Evolutionary conservation across 2,329 filamentous ascomycete species (phyloP).

Genomic region (Alternaria rosae): DNA sequence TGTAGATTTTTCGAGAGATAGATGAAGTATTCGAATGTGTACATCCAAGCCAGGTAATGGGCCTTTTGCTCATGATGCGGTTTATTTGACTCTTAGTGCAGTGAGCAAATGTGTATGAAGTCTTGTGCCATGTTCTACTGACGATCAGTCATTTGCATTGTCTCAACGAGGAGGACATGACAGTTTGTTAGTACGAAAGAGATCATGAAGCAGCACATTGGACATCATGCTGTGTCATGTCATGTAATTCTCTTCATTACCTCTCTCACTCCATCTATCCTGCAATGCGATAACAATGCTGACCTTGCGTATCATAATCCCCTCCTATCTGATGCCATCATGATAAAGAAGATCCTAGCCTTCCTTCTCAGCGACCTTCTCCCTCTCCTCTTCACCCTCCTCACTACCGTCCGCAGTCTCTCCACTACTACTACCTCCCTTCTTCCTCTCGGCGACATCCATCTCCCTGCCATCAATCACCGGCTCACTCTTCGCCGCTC

Average conservation of each 20-base stretch:
- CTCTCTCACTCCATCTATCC: neutral
- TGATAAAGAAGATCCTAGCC: slow-evolving; percentile 12
- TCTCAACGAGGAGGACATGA: neutral
- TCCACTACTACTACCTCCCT: slow-evolving; percentile 1
- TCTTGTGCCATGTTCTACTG: neutral
- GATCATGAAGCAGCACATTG: neutral
- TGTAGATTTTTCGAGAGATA: neutral
- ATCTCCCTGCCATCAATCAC: slow-evolving; percentile 13
- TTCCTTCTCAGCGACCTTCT: slow-evolving; percentile 21
- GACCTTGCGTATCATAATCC: neutral
- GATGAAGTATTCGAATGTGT: neutral
- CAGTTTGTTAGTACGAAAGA: neutral
- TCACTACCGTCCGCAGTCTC: slow-evolving; percentile 1
- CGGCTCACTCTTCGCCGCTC: slow-evolving; percentile 13
- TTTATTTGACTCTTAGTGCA: neutral
- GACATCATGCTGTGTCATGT: neutral
- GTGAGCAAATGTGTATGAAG: neutral
- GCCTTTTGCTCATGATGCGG: too few species aligned
- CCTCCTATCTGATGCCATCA: neutral
- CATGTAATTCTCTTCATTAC: neutral
- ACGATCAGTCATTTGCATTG: neutral
- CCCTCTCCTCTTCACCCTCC: slow-evolving; percentile 8
- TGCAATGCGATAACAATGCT: neutral
- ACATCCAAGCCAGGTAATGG: neutral
- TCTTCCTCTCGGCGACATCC: slow-evolving; percentile 14